Base-by-base conservation (phyloP, 306 rosid genomes). In the Dalbergia cultrata region DNA sequence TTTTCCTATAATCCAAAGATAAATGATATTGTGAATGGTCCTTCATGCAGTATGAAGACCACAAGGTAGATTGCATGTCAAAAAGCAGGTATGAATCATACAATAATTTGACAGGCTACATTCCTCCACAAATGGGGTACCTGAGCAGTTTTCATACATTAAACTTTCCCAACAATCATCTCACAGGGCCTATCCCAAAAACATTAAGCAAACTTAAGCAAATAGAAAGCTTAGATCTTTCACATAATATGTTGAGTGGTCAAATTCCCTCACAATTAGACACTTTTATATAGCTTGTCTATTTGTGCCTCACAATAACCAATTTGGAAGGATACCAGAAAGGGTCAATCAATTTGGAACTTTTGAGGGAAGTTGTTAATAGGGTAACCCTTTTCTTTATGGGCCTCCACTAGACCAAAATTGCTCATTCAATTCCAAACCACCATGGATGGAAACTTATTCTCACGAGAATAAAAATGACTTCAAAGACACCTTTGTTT, bases 161-260 rank as follows among this genome's bases (percentile, higher is more conserved):
- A n/a, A 82, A 82, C 34, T 54, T 82, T 6, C 77, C 82, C 17
- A 22, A 76, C 33, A 82, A 82, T 45, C 5, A 70, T 2, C 22
- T 82, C 9, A 17, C 3, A 0, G 78, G 82, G 5, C 8, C 33
- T 6, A 70, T 76, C 10, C 82, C 85, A 5, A 13, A 26, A 17
- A 50, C 72, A 31, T 49, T 82, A 8, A 52, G 78, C 64, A 43
- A 60, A 0, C 65, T 82, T 0, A 41, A 5, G 5, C 12, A 56
- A 0, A 12, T 75, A 0, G 77, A 81, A 34, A 75, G 85, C 12
- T 50, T 82, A 1, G 70, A 75, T n/a, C 64, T 63, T 64, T 76
- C 80, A 1, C 33, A 64, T 47, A 76, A 76, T 10, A 50, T 1
- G 4, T 31, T 75, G 14, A 61, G 45, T n/a, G 80, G 71, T 4